Base-by-base conservation (phyloP, 352 stramenopile genomes). In the Globisporangium yorkense region DNA sequence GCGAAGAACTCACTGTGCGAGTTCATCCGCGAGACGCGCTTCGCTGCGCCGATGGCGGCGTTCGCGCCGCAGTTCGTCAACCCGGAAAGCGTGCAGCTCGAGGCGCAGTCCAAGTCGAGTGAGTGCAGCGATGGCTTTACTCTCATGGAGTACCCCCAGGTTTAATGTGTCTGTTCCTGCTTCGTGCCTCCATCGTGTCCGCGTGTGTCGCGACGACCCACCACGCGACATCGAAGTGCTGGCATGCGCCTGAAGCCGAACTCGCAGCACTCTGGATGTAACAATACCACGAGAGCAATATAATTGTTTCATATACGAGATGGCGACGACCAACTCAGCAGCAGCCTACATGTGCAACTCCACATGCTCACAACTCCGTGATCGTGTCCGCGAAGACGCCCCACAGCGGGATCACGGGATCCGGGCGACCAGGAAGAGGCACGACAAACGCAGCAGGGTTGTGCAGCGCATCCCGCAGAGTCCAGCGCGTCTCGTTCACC, bases 41-140 rank as follows among this genome's bases (percentile, higher is more conserved):
- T 89, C 51, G 40, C 50, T 1, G 21, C 33, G 15, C 24, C 40
- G 9, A 15, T 24, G 21, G 62, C 43, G 27, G 15, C 21, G 40
- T 33, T 54, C 21, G 54, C 59, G 49, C 54, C 67, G 29, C 56
- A 62, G 20, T 50, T 41, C 9, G 43, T 54, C 15, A 46, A 48
- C 20, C 69, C 66, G 9, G 61, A 62, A 20, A 53, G 73, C 21
- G 65, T 79, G 41, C 63, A 85, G 20, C 52, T 90, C 33, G 83
- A 92, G 56, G 44, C 74, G 41, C 65, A 75, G 61, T 80, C 76
- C 43, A 87, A 87, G 62, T 78, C 68, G 61, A 92, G 83, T 80
- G 83, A 92, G 67, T 90, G 78, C 66, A 92, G 83, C 66, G 83
- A 92, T 57, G 83, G 78, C 54, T 92, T 83, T 56, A 79, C 62